Evolutionary conservation across 2,329 filamentous ascomycete genomes (phyloP).

Genomic region (Calonectria honghensis): DNA sequence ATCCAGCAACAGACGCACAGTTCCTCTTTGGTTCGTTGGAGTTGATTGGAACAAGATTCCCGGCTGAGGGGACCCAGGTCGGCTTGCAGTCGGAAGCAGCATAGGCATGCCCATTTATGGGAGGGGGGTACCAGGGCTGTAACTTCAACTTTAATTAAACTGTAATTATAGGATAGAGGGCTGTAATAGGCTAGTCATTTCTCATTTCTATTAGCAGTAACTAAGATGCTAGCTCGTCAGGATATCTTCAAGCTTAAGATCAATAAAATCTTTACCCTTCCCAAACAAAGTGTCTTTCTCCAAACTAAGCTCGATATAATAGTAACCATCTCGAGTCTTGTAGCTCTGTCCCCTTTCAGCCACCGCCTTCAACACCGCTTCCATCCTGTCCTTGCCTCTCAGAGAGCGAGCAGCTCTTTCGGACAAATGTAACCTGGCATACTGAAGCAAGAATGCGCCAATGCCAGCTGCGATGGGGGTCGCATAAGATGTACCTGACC

Average conservation of each 20-base stretch:
- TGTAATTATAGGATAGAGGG: not conserved
- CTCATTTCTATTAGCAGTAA: not conserved
- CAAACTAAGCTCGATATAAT: constrained; percentile 34
- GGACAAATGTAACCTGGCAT: constrained; percentile 25
- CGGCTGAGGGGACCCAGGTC: not conserved
- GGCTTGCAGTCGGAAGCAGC: constrained; percentile 1
- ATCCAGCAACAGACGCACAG: not conserved
- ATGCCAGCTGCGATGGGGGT: constrained; percentile 34
- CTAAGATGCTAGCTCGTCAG: not conserved
- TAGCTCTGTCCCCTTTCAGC: constrained; percentile 20
- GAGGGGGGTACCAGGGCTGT: not conserved
- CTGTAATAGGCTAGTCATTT: not conserved
- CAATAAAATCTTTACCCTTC: not conserved
- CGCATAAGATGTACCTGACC: constrained; percentile 36
- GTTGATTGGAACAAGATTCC: constrained; percentile 7
- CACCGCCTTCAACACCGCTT: constrained; percentile 19
- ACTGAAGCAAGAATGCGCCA: constrained; percentile 31
- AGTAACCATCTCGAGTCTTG: constrained; percentile 27
- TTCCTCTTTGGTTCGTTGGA: constrained; percentile 17
- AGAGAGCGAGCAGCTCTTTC: not conserved
- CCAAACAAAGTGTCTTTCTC: constrained; percentile 35
- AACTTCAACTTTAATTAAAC: not conserved
- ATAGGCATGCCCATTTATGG: not conserved
- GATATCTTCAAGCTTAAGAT: not conserved
- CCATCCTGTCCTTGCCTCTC: constrained; percentile 32